Percentiles rank a stretch among this genome's conserved stretches.
Evolutionary conservation across 2,329 filamentous ascomycete species (phyloP).

Genomic region (Helicocarpus griseus): DNA sequence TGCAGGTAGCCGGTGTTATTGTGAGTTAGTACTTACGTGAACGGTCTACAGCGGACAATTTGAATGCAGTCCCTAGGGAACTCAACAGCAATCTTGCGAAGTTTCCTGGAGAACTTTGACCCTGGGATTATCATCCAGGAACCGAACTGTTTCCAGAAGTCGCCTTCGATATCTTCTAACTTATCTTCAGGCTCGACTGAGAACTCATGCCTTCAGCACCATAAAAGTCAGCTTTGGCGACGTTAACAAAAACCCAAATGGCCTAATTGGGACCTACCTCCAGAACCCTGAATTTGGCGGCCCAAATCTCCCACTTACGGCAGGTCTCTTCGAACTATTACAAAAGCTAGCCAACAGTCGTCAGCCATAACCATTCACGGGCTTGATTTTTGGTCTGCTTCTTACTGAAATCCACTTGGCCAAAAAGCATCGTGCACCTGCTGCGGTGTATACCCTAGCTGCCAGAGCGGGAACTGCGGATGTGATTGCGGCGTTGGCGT

Average conservation of each 20-base stretch:
- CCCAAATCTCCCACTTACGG: slow-evolving; percentile 22
- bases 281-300: slow-evolving; percentile 19
- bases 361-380: background rate
- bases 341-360: slow-evolving; percentile 13
- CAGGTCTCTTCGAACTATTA: slow-evolving; percentile 17
- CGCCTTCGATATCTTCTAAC: slow-evolving; percentile 12
- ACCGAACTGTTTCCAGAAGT: slow-evolving; percentile 10
- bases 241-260: slow-evolving; percentile 18
- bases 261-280: slow-evolving; percentile 26
- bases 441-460: slow-evolving; percentile 17
- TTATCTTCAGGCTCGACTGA: slow-evolving; percentile 14
- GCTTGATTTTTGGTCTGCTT: background rate
- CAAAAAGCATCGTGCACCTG: slow-evolving; percentile 23
- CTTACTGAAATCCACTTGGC: slow-evolving; percentile 16
- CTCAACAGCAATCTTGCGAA: slow-evolving; percentile 3
- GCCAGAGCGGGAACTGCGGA: slow-evolving; percentile 22
- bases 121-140: background rate
- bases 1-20: slow-evolving; percentile 14
- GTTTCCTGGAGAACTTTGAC: background rate
- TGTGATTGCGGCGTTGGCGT: slow-evolving; percentile 19
- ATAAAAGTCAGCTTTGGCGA: slow-evolving; percentile 16
- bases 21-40: slow-evolving; percentile 18
- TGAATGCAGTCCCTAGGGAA: slow-evolving; percentile 20
- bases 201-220: slow-evolving; percentile 15
- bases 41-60: slow-evolving; percentile 17